Base-by-base conservation (phyloP, 345 rosid genomes). In the Moricandia arvensis region DNA sequence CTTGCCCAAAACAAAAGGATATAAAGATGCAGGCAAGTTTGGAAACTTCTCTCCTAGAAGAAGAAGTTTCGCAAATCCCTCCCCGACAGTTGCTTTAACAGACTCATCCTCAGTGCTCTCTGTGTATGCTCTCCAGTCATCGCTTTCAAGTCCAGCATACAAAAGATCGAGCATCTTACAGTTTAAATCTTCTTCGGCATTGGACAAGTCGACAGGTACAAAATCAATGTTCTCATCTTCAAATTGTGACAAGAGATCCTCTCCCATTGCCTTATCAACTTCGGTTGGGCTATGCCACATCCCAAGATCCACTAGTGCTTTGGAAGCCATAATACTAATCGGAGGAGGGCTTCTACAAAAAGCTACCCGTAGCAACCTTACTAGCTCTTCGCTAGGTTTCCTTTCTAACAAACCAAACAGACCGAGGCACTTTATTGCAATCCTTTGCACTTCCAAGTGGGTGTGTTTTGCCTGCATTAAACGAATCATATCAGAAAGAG, bases 1-100 rank as follows among this genome's bases (percentile, higher is more conserved):
- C 85, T 88, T 92, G 58, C 79, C 90, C 62, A 95, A 77, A 72
- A 89, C 86, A 64, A 82, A 80, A 61, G 85, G 85, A 79, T 81
- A 87, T 24, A 85, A 75, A 26, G 89, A 83, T 68, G 84, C 75
- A 55, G 93, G 85, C 79, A 95, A 79, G 78, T 86, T 85, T 47
- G 90, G 91, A 80, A 86, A 90, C 76, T 88, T 90, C 77, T 88
- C 87, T 72, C 98, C 89, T 31, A 90, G 78, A 78, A 92, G 97
- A 81, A 95, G 93, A 82, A 90, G 74, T 79, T 93, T 95, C 41
- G 97, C 93, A 78, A 95, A 93, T 9, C 99, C 99, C 79, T 95
- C 99, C 18, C 86, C 98, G 10, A 95, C 78, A 75, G 87, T 85
- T 71, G 94, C 86, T 80, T 78, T 84, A 75, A 88, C 83, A 1